Percentiles rank a stretch among this genome's conserved stretches.
phyloP scores from a whole-genome alignment of 345 rosid species.

The Trapa bicornis region DNA sequence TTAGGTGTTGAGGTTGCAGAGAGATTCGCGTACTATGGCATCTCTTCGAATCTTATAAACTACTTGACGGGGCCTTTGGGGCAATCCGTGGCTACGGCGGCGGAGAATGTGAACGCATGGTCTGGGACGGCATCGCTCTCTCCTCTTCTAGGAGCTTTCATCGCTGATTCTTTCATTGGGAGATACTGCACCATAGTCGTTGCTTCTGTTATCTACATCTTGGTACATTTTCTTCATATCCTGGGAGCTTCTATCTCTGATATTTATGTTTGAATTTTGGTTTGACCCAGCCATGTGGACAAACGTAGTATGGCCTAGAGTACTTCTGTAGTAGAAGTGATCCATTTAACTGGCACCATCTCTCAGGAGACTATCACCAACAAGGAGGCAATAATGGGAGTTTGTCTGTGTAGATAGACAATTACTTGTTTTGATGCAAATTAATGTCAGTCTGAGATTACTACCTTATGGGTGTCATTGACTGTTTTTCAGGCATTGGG shows the following conservation, averaged over 20 bases:
- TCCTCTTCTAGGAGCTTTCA: slow-evolving; percentile 50
- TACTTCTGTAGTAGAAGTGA: neutral
- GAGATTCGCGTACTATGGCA: slow-evolving; percentile 38
- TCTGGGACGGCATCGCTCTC: slow-evolving; percentile 39
- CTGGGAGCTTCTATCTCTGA: no score
- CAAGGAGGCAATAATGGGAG: neutral
- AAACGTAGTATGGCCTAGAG: neutral
- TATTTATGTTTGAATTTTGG: no score
- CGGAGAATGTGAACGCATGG: slow-evolving; percentile 52
- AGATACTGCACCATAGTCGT: slow-evolving; percentile 44
- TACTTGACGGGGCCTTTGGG: slow-evolving; percentile 59
- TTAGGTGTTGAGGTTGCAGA: slow-evolving; percentile 38
- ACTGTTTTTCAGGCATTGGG: slow-evolving; percentile 33
- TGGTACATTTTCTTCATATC: slow-evolving; percentile 14
- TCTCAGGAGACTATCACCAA: neutral
- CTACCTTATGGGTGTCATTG: neutral
- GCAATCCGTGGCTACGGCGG: slow-evolving; percentile 48
- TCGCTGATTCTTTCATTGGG: slow-evolving; percentile 59
- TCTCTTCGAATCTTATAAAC: slow-evolving; percentile 36
- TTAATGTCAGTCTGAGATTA: neutral
- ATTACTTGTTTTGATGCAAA: neutral
- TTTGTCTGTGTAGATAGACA: neutral
- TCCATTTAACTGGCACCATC: neutral
- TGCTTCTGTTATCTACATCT: slow-evolving; percentile 39
- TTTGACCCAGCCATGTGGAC: no score